Evolutionary conservation across 768 basidiomycete species (phyloP).

Genomic region (Psilocybe cyanescens): DNA sequence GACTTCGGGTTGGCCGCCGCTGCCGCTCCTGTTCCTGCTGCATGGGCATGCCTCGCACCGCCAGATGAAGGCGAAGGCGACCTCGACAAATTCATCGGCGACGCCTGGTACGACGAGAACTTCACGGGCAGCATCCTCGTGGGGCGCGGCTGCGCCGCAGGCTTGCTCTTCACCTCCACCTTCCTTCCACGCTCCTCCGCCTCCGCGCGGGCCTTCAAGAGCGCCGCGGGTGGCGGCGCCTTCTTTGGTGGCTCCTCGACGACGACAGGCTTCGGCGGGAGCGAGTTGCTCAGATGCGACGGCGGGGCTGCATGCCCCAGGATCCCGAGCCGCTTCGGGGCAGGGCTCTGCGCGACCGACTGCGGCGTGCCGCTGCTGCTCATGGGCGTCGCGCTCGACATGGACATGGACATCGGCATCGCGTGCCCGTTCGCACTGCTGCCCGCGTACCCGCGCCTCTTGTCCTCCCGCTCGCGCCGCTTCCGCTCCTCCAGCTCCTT

Average conservation of each 20-base stretch:
- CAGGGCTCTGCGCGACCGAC: slow-evolving; percentile 19
- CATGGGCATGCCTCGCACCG: neutral
- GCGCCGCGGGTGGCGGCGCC: neutral
- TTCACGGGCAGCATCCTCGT: slow-evolving; percentile 8
- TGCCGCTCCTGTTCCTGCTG: neutral
- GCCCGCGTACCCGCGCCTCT: slow-evolving; percentile 26
- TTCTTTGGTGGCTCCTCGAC: neutral
- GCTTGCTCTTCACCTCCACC: neutral
- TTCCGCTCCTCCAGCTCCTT: slow-evolving; percentile 65
- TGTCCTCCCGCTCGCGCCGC: slow-evolving; percentile 51
- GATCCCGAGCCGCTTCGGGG: slow-evolving; percentile 5
- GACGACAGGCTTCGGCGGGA: neutral
- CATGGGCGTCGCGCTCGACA: slow-evolving; percentile 9
- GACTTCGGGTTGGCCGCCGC: slow-evolving; percentile 22
- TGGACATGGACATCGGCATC: slow-evolving; percentile 2
- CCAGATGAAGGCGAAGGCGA: slow-evolving; percentile 35
- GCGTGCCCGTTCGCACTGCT: neutral
- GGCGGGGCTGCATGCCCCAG: slow-evolving; percentile 1
- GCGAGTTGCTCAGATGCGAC: neutral
- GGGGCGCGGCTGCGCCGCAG: neutral
- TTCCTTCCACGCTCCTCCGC: neutral
- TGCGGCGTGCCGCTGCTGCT: slow-evolving; percentile 19
- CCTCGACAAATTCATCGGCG: slow-evolving; percentile 23
- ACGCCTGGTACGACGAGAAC: slow-evolving; percentile 13
- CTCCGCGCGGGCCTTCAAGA: slow-evolving; percentile 9